Percentiles rank a stretch among this genome's conserved stretches.
These are phyloP conservation scores for Musa balbisiana DNA, from an alignment of 202 grass and related monocot genomes.

Conservation along the genomic window DNA sequence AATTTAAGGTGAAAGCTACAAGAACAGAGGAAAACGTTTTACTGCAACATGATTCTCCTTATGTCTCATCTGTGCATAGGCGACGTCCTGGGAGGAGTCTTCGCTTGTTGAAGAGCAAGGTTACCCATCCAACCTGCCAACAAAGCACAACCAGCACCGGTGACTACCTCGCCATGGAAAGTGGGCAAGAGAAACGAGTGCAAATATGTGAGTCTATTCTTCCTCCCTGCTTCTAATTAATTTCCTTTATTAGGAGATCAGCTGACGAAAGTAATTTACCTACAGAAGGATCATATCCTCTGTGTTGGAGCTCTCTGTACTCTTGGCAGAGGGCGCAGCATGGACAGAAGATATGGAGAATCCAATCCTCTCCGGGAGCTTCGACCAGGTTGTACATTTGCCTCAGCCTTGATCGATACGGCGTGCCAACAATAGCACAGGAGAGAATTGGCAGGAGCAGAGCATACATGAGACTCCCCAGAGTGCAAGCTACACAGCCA, in stretches of 20 bases:
- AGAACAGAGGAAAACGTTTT: too few species aligned
- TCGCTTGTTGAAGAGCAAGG: background rate
- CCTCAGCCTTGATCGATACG: slow-evolving; percentile 1
- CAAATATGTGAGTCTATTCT: background rate
- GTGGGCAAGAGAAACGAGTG: background rate
- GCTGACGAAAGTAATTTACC: background rate
- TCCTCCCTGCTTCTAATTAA: background rate
- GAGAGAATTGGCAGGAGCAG: slow-evolving; percentile 5
- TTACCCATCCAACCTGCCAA: slow-evolving; percentile 14
- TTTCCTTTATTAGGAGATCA: background rate
- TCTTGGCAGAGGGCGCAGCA: slow-evolving; percentile 25
- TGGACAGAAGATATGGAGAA: slow-evolving; percentile 8
- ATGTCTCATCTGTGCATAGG: background rate
- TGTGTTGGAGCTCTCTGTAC: slow-evolving; percentile 13
- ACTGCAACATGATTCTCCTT: too few species aligned
- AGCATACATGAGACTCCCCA: slow-evolving; percentile 1
- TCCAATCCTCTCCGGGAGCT: slow-evolving; percentile 3
- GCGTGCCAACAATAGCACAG: background rate
- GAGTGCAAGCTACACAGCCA: background rate
- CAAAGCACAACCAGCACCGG: background rate
- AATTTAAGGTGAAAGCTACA: too few species aligned
- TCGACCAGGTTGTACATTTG: background rate
- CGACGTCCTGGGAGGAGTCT: background rate
- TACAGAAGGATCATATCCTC: slow-evolving; percentile 14
- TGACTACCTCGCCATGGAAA: background rate